These are phyloP conservation scores for Myxozyma lipomycoides DNA, from an alignment of 805 yeast species.

Conservation along the genomic window DNA sequence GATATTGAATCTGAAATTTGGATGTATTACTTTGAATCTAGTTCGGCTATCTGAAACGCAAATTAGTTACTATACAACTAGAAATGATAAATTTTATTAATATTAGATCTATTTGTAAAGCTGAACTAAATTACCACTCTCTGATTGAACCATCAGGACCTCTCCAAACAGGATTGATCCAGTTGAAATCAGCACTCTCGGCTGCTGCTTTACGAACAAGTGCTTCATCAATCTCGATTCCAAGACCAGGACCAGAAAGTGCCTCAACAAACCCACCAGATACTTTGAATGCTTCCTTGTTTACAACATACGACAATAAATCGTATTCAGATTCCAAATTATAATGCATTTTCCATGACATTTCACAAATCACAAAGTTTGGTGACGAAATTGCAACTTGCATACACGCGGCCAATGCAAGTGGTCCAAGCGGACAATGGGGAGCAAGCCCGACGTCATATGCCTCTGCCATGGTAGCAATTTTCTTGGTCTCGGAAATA, in stretches of 20 bases:
- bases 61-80: too few relatives aligned
- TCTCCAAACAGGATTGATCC: slow-evolving; percentile 34
- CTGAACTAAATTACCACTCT: slow-evolving; percentile 31
- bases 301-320: slow-evolving; percentile 30
- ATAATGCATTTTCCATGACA: slow-evolving; percentile 34
- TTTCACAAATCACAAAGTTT: slow-evolving; percentile 33
- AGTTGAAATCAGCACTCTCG: slow-evolving; percentile 24
- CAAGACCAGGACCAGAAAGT: slow-evolving; percentile 32
- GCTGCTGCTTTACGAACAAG: slow-evolving; percentile 19
- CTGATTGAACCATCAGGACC: slow-evolving; percentile 34
- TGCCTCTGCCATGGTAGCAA: slow-evolving; percentile 35
- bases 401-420: slow-evolving; percentile 34
- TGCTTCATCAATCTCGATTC: slow-evolving; percentile 30
- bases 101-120: too few relatives aligned
- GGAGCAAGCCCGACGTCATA: slow-evolving; percentile 36
- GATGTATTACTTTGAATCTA: too few relatives aligned
- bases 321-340: slow-evolving; percentile 31
- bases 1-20: slow-evolving; percentile 27
- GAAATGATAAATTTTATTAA: too few relatives aligned
- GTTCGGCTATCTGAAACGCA: too few relatives aligned
- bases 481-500: slow-evolving; percentile 33
- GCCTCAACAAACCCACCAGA: slow-evolving; percentile 31
- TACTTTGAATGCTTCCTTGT: slow-evolving; percentile 31
- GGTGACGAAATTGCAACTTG: slow-evolving; percentile 31
- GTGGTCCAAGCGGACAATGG: slow-evolving; percentile 36